These are phyloP conservation scores for Hirsutella rhossiliensis DNA, from an alignment of 2,329 filamentous ascomycete species.

Conservation along the genomic window DNA sequence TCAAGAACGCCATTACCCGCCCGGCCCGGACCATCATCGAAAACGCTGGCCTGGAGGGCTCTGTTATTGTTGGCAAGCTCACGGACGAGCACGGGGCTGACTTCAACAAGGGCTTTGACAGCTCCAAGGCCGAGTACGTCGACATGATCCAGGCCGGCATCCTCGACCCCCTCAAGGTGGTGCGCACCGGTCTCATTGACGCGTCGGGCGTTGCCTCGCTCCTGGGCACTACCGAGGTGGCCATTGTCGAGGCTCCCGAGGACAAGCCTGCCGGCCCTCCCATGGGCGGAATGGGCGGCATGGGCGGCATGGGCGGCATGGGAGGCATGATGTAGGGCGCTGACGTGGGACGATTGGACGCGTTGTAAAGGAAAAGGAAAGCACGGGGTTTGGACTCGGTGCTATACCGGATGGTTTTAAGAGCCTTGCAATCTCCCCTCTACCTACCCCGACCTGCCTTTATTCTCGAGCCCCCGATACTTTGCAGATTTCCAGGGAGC, in stretches of 20 bases:
- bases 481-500: conserved; percentile 14
- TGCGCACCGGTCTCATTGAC: conserved; percentile 89
- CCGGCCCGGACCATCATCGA: conserved; percentile 93
- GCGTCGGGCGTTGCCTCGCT: conserved; percentile 94
- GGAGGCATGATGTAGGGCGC: conserved; percentile 49
- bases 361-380: conserved; percentile 16
- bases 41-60: conserved; percentile 93
- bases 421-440: conserved; percentile 22
- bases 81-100: conserved; percentile 83
- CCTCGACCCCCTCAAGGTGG: conserved; percentile 98
- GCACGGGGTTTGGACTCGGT: conserved; percentile 33
- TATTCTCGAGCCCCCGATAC: conserved; percentile 8
- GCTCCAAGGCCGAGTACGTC: conserved; percentile 91
- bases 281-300: conserved; percentile 59
- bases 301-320: conserved; percentile 51
- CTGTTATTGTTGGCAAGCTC: conserved; percentile 94
- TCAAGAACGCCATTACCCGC: conserved; percentile 96
- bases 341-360: conserved; percentile 4
- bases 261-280: conserved; percentile 60
- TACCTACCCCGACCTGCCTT: conserved; percentile 15
- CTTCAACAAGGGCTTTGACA: conserved; percentile 98
- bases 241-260: conserved; percentile 90
- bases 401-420: conserved; percentile 24
- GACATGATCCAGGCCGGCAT: conserved; percentile 98
- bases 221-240: conserved; percentile 94